Conservation (phyloP, 805 yeast genomes). For the Pichia cephalocereana region DNA sequence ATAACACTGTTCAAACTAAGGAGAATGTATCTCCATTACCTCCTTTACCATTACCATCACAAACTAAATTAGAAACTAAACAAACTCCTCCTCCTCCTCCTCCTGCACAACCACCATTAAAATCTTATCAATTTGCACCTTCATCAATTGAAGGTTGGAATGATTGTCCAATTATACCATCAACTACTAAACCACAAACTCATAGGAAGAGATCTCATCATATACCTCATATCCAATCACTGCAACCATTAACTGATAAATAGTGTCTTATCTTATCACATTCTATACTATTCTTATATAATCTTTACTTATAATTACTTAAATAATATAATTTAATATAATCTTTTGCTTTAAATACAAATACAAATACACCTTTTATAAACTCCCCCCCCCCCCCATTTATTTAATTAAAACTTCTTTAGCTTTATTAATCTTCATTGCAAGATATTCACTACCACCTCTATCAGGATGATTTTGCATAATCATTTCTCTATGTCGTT, state of each 20-base stretch:
- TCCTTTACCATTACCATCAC: neutral
- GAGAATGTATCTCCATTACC: too few relatives aligned
- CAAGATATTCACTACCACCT: conserved; percentile 76
- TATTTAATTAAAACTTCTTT: conserved; percentile 52
- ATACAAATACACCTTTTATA: too few relatives aligned
- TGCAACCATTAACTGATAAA: conserved; percentile 7
- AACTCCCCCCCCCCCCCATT: too few relatives aligned
- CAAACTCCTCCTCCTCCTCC: neutral
- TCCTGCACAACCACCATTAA: conserved; percentile 3
- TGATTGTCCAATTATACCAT: conserved; percentile 38
- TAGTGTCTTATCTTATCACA: too few relatives aligned
- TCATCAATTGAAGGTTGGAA: conserved; percentile 43
- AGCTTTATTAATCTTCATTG: conserved; percentile 82
- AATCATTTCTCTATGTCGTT: conserved; percentile 69
- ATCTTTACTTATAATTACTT: too few relatives aligned
- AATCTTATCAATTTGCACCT: conserved; percentile 20
- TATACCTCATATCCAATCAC: neutral
- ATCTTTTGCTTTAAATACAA: too few relatives aligned
- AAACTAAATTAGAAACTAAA: neutral
- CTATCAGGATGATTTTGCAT: conserved; percentile 80
- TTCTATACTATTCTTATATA: too few relatives aligned
- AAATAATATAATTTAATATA: too few relatives aligned
- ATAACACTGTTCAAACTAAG: too few relatives aligned
- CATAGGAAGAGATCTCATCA: neutral
- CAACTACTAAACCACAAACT: conserved; percentile 12